Conservation (phyloP, 176 grass and related monocot genomes). For the Leersia perrieri region DNA sequence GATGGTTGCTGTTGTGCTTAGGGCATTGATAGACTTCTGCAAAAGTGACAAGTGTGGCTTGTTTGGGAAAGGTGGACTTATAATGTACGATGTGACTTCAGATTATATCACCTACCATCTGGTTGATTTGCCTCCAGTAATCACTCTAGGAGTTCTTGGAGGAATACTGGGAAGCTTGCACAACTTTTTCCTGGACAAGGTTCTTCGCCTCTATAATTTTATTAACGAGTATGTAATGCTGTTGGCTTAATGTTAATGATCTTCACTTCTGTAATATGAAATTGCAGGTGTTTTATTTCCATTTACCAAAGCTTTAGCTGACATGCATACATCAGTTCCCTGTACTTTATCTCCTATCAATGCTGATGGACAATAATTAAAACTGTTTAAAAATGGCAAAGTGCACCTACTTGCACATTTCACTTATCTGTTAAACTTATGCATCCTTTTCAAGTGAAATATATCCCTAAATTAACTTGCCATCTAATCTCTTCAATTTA, state of each 20-base stretch:
- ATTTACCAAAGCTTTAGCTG: constrained; percentile 1
- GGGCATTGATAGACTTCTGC: constrained; percentile 84
- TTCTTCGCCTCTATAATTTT: constrained; percentile 76
- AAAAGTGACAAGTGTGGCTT: constrained; percentile 81
- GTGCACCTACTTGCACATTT: constrained; percentile 1
- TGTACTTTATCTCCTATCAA: constrained; percentile 1
- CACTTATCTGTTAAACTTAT: not conserved
- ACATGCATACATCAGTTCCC: not conserved
- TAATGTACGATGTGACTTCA: constrained; percentile 97
- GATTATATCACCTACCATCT: constrained; percentile 59
- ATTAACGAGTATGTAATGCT: constrained; percentile 68
- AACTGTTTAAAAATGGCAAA: not conserved
- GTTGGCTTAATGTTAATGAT: constrained; percentile 5
- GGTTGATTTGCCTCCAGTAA: constrained; percentile 62
- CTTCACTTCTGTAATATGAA: constrained; percentile 11
- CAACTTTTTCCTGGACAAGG: constrained; percentile 72
- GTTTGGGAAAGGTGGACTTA: constrained; percentile 94
- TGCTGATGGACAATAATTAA: not conserved
- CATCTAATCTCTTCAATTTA: constrained; percentile 26
- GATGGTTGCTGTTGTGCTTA: constrained; percentile 74
- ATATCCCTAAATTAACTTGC: not conserved
- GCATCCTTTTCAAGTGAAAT: not conserved
- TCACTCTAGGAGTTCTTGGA: constrained; percentile 74
- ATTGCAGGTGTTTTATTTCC: not conserved
- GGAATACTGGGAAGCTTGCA: constrained; percentile 84